A percentile compares a stretch with the other conserved stretches of the same genome.
Conservation (phyloP, 139 green algal genomes). For the Haematococcus sp. region DNA sequence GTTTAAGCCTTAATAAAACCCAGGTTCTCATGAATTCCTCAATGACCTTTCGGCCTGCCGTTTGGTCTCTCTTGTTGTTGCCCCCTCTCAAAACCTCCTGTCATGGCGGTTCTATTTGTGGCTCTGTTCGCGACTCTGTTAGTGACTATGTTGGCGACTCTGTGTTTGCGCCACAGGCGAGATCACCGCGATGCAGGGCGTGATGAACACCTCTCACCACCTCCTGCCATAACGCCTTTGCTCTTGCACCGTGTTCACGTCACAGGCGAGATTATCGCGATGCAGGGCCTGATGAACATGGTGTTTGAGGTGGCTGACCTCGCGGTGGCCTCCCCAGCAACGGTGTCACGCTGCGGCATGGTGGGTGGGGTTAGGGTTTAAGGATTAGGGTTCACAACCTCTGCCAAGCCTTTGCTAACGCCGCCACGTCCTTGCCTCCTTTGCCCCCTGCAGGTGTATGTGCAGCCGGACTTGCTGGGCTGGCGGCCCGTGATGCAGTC, state of each 20-base stretch:
- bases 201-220: conserved; percentile 58
- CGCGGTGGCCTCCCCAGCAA: conserved; percentile 73
- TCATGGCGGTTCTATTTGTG: not conserved
- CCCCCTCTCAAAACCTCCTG: not conserved
- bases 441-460: conserved; percentile 9
- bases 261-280: conserved; percentile 74
- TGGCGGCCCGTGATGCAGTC: conserved; percentile 64
- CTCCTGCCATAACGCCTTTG: not conserved
- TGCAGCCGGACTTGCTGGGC: conserved; percentile 72
- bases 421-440: too few species aligned
- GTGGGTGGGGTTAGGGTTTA: too few species aligned
- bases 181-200: conserved; percentile 81
- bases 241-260: too few species aligned
- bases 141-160: not conserved
- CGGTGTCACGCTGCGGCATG: conserved; percentile 83
- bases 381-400: too few species aligned
- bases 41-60: too few species aligned
- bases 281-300: conserved; percentile 81
- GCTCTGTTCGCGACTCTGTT: not conserved
- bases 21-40: too few species aligned
- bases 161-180: too few species aligned
- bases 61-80: too few species aligned
- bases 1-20: too few species aligned
- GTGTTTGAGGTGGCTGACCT: conserved; percentile 85
- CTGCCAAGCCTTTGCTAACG: too few species aligned